A percentile compares a stretch with the other conserved stretches of the same genome.
Conservation (phyloP, 2,329 filamentous ascomycete species). For the Rhinocladiella mackenziei region DNA sequence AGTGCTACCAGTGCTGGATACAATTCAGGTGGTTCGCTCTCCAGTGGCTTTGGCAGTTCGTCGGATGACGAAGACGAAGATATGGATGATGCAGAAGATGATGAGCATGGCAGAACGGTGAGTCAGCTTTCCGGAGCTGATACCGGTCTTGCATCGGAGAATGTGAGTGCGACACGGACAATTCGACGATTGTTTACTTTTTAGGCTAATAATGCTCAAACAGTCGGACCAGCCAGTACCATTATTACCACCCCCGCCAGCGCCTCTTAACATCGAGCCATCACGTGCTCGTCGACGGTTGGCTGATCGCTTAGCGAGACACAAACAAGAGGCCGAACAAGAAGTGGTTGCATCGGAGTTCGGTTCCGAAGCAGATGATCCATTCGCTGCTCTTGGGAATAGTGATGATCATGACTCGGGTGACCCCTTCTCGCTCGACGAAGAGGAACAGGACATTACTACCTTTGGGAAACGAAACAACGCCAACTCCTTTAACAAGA, state of each 20-base stretch:
- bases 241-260: conserved; percentile 55
- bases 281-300: conserved; percentile 83
- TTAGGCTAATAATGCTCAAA: conserved; percentile 38
- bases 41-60: conserved; percentile 89
- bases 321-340: conserved; percentile 49
- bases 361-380: conserved; percentile 30
- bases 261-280: conserved; percentile 78
- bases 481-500: conserved; percentile 12
- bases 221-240: conserved; percentile 42
- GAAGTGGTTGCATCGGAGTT: conserved; percentile 30
- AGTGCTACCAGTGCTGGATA: conserved; percentile 68
- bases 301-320: conserved; percentile 78
- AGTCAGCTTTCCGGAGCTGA: conserved; percentile 24
- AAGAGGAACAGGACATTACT: conserved; percentile 31
- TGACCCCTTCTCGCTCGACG: conserved; percentile 29
- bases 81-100: conserved; percentile 59
- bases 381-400: conserved; percentile 37
- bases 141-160: conserved; percentile 49
- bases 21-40: conserved; percentile 67
- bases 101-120: conserved; percentile 19
- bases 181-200: conserved; percentile 41
- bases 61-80: conserved; percentile 97
- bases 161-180: conserved; percentile 56
- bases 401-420: conserved; percentile 36
- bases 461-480: conserved; percentile 28